Base-by-base conservation (phyloP, 2,329 filamentous ascomycete genomes). In the Ophiostoma australiae region DNA sequence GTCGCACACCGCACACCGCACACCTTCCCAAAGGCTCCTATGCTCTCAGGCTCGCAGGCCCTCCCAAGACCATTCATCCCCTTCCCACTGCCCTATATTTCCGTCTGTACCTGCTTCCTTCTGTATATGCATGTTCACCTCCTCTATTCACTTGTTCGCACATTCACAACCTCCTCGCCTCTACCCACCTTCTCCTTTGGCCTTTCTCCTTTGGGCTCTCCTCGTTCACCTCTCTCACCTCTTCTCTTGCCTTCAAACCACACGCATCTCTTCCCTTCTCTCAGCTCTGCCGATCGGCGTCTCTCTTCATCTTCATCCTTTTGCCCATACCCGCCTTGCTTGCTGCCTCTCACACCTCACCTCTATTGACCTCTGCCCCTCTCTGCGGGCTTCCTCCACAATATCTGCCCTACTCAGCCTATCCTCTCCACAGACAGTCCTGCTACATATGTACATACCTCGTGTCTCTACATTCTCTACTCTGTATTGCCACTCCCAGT, bases 291-390 rank as follows among this genome's bases (percentile, higher is more conserved):
- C 15, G 23, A 5, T 52, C n/a, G 48, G 20, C 48, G 10, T 2
- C 48, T 27, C 23, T 58, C n/a, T n/a, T 15, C 11, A 31, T 27
- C 52, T 27, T 27, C 17, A 27, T 8, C 52, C 31, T 8, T 58
- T 27, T 52, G 48, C 17, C 44, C 17, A 48, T 48, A 17, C 7
- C 6, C 44, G 17, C 44, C 20, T 20, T 48, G 44, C 37, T 48
- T 48, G 44, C 17, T 41, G 39, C 3, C 39, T 15, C 15, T 15
- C 10, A 41, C 39, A 41, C 13, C 20, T 20, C 44, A 48, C 23
- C 52, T 27, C 58, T 37, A 65, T 8, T 41, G 67, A 58, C 68
- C 65, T 66, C 67, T 37, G 27, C 58, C 58, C 58, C 58, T 63
- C 55, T 61, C 55, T 31, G n/a, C 11, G 35, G 58, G 27, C 39